Conservation (phyloP, 352 stramenopile genomes). For the Globisporangium abappressorium region DNA sequence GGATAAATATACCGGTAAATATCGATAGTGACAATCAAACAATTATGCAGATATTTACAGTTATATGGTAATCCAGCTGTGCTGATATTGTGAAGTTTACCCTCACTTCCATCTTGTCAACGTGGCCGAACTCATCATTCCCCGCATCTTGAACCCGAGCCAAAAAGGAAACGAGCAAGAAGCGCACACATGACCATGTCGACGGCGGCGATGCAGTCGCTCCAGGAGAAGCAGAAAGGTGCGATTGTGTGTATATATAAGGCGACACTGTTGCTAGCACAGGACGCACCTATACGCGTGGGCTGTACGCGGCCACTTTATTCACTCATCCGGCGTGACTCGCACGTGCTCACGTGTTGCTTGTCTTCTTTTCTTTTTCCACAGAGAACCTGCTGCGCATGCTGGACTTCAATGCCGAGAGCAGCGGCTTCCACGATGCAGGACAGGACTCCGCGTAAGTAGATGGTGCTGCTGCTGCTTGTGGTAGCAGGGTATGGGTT, state of each 20-base stretch:
- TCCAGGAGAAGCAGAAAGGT: conserved; percentile 87
- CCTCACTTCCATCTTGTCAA: background rate
- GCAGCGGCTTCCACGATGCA: conserved; percentile 29
- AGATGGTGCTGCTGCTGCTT: background rate
- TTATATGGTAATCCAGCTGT: too few species aligned
- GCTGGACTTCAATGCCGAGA: conserved; percentile 85
- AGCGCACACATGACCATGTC: conserved; percentile 31
- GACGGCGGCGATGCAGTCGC: conserved; percentile 36
- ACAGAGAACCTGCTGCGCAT: conserved; percentile 80
- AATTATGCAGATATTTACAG: too few species aligned
- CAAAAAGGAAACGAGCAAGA: background rate
- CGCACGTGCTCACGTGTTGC: too few species aligned
- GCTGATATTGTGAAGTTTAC: too few species aligned
- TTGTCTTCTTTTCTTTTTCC: background rate
- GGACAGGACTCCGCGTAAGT: conserved; percentile 39
- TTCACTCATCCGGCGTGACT: background rate
- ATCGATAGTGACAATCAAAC: too few species aligned
- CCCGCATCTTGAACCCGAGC: background rate
- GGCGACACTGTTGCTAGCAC: too few species aligned
- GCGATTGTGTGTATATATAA: background rate
- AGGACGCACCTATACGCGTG: too few species aligned
- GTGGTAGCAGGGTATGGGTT: background rate
- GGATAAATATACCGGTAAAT: too few species aligned
- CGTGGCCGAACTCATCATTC: background rate
- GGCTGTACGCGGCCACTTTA: too few species aligned